These are phyloP conservation scores for Boletus albobrunnescens DNA, from an alignment of 1,284 basidiomycete genomes.

Conservation along the genomic window DNA sequence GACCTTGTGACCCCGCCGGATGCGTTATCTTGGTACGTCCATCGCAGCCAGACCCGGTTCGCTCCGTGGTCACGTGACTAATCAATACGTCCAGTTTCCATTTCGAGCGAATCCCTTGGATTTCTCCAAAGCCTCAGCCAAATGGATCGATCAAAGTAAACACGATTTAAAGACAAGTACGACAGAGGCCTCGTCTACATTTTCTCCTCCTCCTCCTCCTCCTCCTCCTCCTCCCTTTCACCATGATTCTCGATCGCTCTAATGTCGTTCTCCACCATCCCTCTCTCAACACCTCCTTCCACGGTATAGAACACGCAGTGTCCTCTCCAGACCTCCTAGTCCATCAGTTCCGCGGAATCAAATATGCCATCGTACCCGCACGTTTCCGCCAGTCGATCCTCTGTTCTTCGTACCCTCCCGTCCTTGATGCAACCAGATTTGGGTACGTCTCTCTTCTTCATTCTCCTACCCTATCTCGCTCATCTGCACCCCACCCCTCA, in stretches of 20 bases:
- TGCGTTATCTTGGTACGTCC: constrained; percentile 10
- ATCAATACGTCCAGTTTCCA: constrained; percentile 21
- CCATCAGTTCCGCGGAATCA: constrained; percentile 70
- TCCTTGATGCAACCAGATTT: constrained; percentile 57
- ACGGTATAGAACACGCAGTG: constrained; percentile 54
- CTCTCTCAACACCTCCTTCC: constrained; percentile 58
- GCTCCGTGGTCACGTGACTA: constrained; percentile 24
- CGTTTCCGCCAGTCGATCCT: constrained; percentile 70
- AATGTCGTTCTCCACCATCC: constrained; percentile 43
- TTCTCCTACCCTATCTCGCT: constrained; percentile 1
- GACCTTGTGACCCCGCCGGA: constrained; percentile 8
- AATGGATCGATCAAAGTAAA: constrained; percentile 27
- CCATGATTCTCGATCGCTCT: constrained; percentile 28
- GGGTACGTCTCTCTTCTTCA: constrained; percentile 44
- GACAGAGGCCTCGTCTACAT: background rate
- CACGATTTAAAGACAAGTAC: constrained; percentile 13
- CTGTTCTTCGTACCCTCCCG: constrained; percentile 49
- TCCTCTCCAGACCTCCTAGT: constrained; percentile 55
- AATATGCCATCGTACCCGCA: constrained; percentile 68
- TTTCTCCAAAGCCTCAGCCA: constrained; percentile 19
- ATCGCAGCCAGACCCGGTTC: constrained; percentile 12
- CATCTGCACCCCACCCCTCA: constrained; percentile 25
- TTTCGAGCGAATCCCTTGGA: constrained; percentile 17
- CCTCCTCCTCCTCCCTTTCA: background rate
- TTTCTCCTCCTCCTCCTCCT: background rate